Base-by-base conservation (phyloP, 768 basidiomycete species). In the Phylloporus sp. region DNA sequence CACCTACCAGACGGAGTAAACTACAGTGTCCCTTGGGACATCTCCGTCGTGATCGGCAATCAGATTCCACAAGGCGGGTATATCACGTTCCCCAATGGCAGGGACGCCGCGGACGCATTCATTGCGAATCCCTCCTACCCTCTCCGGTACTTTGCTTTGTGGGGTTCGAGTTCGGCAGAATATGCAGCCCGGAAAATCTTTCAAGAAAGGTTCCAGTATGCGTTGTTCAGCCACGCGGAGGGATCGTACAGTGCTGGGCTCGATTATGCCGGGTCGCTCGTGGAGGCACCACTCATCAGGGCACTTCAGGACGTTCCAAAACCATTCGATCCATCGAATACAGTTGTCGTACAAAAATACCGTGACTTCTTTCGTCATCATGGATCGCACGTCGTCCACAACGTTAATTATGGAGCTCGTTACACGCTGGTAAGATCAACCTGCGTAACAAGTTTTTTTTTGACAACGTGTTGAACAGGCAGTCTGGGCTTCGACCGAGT, bases 81-180 rank as follows among this genome's bases (percentile, higher is more conserved):
- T 17, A 31, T 38, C 29, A 5, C 35, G 4, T 44, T 3, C 24
- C 24, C 10, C n/a, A 11, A 38, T 38, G 38, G 38, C 23, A 38
- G 38, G 38, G 6, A 18, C 1, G 38, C 38, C 13, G 38, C 23
- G 18, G 18, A 17, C 23, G n/a, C n/a, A 24, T 38, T 38, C 17
- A 7, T 23, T 11, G 38, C 23, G 13, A 24, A 38, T 14, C n/a
- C 38, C 6, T 26, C 23, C 5, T 38, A 26, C 28, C 36, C 42
- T 24, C 42, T 38, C 31, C 34, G 48, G 20, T 49, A 49, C 48
- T 49, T 44, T 2, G 36, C 48, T 21, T 36, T 44, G 14, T 49
- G 23, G 8, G 48, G 48, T 6, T 23, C 48, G 2, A 33, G 31
- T 6, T 49, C 48, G 5, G 48, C 21, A 18, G 10, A 23, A 4